Conservation (phyloP, 2,329 filamentous ascomycete species). For the Teratosphaeria gauchensis region DNA sequence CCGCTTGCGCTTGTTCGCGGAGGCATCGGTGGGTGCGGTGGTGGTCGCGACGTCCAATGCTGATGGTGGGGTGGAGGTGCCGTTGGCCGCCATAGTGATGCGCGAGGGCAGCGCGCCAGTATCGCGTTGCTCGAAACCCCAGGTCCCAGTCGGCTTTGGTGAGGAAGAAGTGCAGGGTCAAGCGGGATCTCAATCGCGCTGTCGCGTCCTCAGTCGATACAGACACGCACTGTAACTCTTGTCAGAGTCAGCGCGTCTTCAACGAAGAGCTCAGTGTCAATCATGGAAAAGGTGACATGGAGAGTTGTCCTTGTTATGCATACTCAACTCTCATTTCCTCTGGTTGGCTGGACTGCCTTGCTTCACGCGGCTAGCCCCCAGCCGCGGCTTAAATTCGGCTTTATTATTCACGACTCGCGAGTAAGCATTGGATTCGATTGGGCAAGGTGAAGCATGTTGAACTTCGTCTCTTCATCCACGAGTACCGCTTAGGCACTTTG, state of each 20-base stretch:
- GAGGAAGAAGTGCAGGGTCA: background rate
- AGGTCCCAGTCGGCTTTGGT: slow-evolving; percentile 3
- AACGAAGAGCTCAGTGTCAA: background rate
- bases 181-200: background rate
- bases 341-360: background rate
- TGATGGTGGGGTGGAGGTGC: slow-evolving; percentile 8
- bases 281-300: background rate
- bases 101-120: slow-evolving; percentile 2
- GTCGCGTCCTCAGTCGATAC: background rate
- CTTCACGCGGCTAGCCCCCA: background rate
- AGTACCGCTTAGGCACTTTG: background rate
- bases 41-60: slow-evolving; percentile 1
- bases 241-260: background rate
- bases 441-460: background rate
- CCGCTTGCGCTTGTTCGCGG: slow-evolving; percentile 37
- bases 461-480: background rate
- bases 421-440: too few relatives aligned
- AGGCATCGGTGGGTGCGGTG: slow-evolving; percentile 7
- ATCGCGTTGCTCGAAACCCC: slow-evolving; percentile 1
- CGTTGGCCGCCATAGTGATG: slow-evolving; percentile 16
- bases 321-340: background rate
- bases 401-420: background rate
- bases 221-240: background rate
- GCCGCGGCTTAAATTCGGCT: background rate
- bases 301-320: background rate